Percentiles rank a stretch among this genome's conserved stretches.
Evolutionary conservation across 352 stramenopile genomes (phyloP).

Genomic region (Globisporangium polare): DNA sequence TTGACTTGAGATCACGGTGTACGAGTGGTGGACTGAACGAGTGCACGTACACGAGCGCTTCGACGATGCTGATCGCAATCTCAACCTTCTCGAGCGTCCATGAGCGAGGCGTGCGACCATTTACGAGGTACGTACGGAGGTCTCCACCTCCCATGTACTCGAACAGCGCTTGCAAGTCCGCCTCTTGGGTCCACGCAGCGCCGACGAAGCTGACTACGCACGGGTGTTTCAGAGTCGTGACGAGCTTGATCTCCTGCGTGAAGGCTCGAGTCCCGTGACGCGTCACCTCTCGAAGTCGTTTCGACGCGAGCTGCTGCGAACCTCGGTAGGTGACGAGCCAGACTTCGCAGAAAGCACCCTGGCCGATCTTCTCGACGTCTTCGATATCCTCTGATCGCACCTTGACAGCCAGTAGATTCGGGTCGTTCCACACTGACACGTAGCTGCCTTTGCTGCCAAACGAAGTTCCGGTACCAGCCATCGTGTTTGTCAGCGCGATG

Average conservation of each 20-base stretch:
- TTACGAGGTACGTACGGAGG: conserved; percentile 29
- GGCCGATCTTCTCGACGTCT: too few species aligned
- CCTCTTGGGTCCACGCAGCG: conserved; percentile 44
- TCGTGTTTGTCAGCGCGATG: too few species aligned
- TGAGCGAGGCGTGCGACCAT: neutral
- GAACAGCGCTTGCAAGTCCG: conserved; percentile 33
- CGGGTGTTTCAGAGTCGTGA: conserved; percentile 18
- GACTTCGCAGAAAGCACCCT: too few species aligned
- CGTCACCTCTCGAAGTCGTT: too few species aligned
- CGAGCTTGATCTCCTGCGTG: conserved; percentile 9
- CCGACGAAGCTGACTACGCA: conserved; percentile 41
- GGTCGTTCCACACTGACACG: too few species aligned
- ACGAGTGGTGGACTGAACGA: conserved; percentile 31
- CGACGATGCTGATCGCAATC: conserved; percentile 20
- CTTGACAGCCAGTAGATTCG: too few species aligned
- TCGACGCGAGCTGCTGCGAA: too few species aligned
- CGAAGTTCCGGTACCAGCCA: too few species aligned
- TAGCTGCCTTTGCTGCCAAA: too few species aligned
- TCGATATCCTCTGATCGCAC: too few species aligned
- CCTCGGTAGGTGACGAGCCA: too few species aligned
- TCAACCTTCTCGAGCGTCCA: conserved; percentile 7
- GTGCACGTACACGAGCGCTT: conserved; percentile 40
- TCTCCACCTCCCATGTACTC: conserved; percentile 44
- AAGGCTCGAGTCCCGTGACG: neutral
- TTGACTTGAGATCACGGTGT: conserved; percentile 36